Conservation (phyloP, 2,329 filamentous ascomycete species). For the Metarhizium sp. region DNA sequence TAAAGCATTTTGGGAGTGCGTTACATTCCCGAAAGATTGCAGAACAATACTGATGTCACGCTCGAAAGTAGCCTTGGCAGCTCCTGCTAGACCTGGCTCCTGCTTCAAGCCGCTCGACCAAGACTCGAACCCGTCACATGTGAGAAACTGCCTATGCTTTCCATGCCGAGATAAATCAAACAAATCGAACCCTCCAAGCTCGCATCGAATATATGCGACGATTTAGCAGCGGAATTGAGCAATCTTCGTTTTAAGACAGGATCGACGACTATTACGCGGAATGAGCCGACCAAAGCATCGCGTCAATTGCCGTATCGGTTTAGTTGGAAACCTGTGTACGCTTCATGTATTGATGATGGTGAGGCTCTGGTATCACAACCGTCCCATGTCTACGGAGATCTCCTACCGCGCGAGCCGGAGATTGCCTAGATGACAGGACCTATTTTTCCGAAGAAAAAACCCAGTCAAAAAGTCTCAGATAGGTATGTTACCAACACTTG, state of each 20-base stretch:
- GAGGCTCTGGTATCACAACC: conserved; percentile 22
- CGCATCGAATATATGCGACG: too few relatives aligned
- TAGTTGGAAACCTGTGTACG: neutral
- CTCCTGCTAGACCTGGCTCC: too few relatives aligned
- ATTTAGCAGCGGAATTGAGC: neutral
- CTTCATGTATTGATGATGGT: neutral
- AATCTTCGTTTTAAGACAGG: neutral
- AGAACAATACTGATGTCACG: too few relatives aligned
- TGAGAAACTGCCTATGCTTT: too few relatives aligned
- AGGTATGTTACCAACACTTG: neutral
- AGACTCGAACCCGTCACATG: too few relatives aligned
- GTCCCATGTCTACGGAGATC: conserved; percentile 12
- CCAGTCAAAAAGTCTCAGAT: neutral
- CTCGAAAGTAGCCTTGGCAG: too few relatives aligned
- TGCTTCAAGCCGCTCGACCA: too few relatives aligned
- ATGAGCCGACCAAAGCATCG: neutral
- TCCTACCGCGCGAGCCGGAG: conserved; percentile 1
- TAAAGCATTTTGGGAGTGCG: too few relatives aligned
- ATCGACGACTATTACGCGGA: neutral
- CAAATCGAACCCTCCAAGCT: too few relatives aligned
- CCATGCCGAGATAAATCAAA: too few relatives aligned
- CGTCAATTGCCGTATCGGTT: neutral
- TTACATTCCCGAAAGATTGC: too few relatives aligned
- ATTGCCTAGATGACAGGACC: neutral
- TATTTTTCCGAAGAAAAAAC: neutral